These are phyloP conservation scores for Kokia cookei DNA, from an alignment of 441 rosid genomes.

Conservation along the genomic window DNA sequence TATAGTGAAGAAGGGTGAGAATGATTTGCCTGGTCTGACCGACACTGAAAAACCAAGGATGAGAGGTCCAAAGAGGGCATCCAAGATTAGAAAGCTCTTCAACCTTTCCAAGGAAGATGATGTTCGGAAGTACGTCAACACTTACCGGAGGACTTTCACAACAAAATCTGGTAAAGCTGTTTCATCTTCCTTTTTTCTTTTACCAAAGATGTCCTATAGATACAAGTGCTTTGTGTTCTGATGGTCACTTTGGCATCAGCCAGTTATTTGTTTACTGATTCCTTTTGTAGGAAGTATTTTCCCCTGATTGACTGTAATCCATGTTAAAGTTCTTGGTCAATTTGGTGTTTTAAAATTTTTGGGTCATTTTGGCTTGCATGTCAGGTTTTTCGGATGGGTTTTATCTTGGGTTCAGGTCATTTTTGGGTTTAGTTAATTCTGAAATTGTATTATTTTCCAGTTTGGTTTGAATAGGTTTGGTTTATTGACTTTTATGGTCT, in stretches of 20 bases:
- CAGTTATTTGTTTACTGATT: too few relatives aligned
- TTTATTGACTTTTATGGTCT: too few relatives aligned
- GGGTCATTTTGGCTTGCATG: too few relatives aligned
- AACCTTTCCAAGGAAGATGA: conserved; percentile 54
- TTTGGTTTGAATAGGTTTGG: too few relatives aligned
- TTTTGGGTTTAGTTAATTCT: too few relatives aligned
- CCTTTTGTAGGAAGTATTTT: too few relatives aligned
- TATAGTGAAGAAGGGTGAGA: conserved; percentile 55
- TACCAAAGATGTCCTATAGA: background rate
- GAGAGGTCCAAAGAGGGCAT: conserved; percentile 63
- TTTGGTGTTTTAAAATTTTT: too few relatives aligned
- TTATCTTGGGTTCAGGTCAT: too few relatives aligned
- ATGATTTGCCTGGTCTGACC: conserved; percentile 49
- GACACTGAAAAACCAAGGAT: conserved; percentile 52
- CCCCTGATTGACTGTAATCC: too few relatives aligned
- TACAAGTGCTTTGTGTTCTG: background rate
- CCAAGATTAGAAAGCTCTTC: conserved; percentile 40
- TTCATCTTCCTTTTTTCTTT: background rate
- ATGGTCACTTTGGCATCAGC: background rate
- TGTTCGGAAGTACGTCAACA: conserved; percentile 50
- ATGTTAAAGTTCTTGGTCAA: too few relatives aligned
- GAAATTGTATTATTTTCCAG: too few relatives aligned
- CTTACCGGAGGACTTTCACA: conserved; percentile 53
- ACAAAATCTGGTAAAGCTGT: conserved; percentile 36
- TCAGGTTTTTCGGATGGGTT: too few relatives aligned